phyloP scores from a whole-genome alignment of 2,329 filamentous ascomycete genomes.

The Sclerotinia subarctica region DNA sequence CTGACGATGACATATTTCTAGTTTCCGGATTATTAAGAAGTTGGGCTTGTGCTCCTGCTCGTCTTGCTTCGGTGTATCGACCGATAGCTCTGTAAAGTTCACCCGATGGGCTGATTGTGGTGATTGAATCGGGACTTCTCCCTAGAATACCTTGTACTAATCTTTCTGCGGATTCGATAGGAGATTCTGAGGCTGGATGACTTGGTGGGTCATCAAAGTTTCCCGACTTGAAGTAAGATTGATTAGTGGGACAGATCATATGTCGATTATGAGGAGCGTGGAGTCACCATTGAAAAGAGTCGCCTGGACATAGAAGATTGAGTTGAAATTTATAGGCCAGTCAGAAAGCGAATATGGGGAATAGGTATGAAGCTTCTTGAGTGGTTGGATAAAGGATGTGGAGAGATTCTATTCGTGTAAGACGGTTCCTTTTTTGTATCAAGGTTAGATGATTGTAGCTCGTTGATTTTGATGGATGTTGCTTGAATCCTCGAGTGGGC shows the following conservation, averaged over 20 bases:
- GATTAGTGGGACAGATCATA: constrained; percentile 10
- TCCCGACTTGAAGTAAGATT: constrained; percentile 29
- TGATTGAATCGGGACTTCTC: constrained; percentile 38
- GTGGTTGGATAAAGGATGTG: background rate
- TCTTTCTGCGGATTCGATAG: constrained; percentile 34
- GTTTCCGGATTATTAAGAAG: background rate
- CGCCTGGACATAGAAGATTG: constrained; percentile 27
- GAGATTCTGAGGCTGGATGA: constrained; percentile 29
- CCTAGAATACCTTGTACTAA: constrained; percentile 44
- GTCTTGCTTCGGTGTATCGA: constrained; percentile 16
- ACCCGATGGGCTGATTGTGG: constrained; percentile 44
- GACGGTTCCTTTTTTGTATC: background rate
- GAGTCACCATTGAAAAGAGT: constrained; percentile 33
- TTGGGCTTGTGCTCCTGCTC: constrained; percentile 4
- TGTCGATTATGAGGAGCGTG: background rate
- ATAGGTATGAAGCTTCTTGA: background rate
- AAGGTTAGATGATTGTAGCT: background rate
- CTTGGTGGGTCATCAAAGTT: constrained; percentile 33
- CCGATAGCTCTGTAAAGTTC: constrained; percentile 46
- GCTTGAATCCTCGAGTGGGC: background rate
- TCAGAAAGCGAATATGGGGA: background rate
- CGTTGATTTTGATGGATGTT: background rate
- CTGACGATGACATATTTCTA: constrained; percentile 16
- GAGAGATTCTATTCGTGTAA: background rate
- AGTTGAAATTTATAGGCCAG: background rate